A percentile compares a stretch with the other conserved stretches of the same genome.
These are phyloP conservation scores for Dimargaris cristalligena DNA, from an alignment of 192 early-diverging fungal genomes.

Conservation along the genomic window DNA sequence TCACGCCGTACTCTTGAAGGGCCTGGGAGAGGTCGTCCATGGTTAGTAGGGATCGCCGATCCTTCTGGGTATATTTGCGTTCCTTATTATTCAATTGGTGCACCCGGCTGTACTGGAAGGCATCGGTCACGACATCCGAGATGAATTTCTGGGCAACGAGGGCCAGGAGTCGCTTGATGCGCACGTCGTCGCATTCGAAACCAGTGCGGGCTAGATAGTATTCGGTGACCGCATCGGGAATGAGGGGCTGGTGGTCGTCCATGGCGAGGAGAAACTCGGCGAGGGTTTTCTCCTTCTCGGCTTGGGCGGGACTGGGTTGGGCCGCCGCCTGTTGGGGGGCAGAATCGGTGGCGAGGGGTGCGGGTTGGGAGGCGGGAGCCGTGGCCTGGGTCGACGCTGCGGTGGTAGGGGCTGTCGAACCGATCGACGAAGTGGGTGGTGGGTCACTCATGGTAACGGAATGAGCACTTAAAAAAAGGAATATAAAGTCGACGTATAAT, in stretches of 20 bases:
- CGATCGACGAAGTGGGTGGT: no score
- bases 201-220: slow-evolving; percentile 62
- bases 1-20: slow-evolving; percentile 82
- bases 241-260: slow-evolving; percentile 31
- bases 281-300: slow-evolving; percentile 47
- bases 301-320: no score
- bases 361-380: no score
- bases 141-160: slow-evolving; percentile 67
- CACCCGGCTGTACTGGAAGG: slow-evolving; percentile 52
- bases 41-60: slow-evolving; percentile 72
- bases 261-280: slow-evolving; percentile 78
- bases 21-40: slow-evolving; percentile 88
- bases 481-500: no score
- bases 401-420: no score
- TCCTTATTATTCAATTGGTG: slow-evolving; percentile 35
- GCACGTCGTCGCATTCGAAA: slow-evolving; percentile 48
- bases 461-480: no score
- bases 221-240: slow-evolving; percentile 86
- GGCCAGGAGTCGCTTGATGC: slow-evolving; percentile 47
- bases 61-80: slow-evolving; percentile 34
- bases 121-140: slow-evolving; percentile 54
- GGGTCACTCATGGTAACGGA: no score
- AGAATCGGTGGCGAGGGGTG: no score
- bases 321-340: no score
- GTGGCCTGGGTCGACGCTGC: no score